These are phyloP conservation scores for Barnettozyma populi DNA, from an alignment of 805 yeast genomes.

Conservation along the genomic window DNA sequence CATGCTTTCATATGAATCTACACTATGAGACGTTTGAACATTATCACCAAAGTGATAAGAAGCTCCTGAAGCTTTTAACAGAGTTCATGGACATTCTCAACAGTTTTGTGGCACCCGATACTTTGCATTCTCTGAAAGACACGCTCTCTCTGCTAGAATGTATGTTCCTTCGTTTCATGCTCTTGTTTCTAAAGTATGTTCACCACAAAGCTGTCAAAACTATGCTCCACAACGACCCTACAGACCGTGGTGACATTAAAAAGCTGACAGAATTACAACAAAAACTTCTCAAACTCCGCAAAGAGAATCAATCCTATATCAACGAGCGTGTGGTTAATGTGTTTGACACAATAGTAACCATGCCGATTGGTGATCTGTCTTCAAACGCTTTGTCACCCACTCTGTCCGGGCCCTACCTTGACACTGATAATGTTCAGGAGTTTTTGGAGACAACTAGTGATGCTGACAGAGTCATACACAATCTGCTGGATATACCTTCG, in stretches of 20 bases:
- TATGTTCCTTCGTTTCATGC: constrained; percentile 16
- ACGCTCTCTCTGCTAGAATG: constrained; percentile 17
- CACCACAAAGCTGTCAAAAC: constrained; percentile 17
- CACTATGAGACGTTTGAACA: constrained; percentile 15
- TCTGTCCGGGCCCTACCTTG: not conserved
- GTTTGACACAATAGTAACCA: constrained; percentile 5
- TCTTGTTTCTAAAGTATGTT: constrained; percentile 19
- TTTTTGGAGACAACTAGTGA: constrained; percentile 8
- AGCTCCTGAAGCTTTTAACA: constrained; percentile 3
- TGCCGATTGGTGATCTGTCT: constrained; percentile 3
- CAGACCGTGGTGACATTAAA: constrained; percentile 2
- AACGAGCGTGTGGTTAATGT: constrained; percentile 7
- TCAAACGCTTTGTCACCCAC: not conserved
- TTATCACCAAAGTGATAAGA: constrained; percentile 13
- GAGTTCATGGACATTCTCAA: constrained; percentile 6
- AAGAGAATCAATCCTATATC: constrained; percentile 2
- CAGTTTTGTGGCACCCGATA: not conserved
- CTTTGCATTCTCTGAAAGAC: constrained; percentile 10
- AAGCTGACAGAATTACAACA: constrained; percentile 1
- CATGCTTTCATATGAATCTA: constrained; percentile 16
- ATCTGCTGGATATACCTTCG: not conserved
- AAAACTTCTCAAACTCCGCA: constrained; percentile 5
- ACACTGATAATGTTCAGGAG: constrained; percentile 10
- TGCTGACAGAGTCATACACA: not conserved
- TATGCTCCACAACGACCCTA: constrained; percentile 2